Conservation (phyloP, 331 rosid genomes). For the Malus hybrid region DNA sequence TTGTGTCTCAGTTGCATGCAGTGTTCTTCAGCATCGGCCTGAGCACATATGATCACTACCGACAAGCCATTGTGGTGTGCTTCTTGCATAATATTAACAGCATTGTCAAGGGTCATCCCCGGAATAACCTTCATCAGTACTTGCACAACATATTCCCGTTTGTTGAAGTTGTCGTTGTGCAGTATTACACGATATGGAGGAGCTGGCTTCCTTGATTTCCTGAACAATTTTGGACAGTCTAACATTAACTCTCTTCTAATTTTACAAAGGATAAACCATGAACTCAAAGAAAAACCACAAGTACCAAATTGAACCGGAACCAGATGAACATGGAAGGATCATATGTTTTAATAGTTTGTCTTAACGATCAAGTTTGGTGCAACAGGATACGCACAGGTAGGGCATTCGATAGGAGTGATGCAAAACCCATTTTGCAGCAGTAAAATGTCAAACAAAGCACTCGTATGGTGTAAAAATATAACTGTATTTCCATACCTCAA, state of each 20-base stretch:
- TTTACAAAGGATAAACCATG: not conserved
- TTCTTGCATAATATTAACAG: constrained; percentile 92
- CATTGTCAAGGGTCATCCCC: constrained; percentile 80
- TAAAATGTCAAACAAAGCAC: not conserved
- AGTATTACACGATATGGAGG: constrained; percentile 78
- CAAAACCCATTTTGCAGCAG: not conserved
- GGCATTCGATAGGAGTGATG: not conserved
- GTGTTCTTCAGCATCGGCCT: constrained; percentile 91
- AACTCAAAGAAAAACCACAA: not conserved
- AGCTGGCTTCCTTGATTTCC: constrained; percentile 60
- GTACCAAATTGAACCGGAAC: not conserved
- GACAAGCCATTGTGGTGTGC: constrained; percentile 79
- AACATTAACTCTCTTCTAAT: not conserved
- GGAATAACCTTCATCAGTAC: constrained; percentile 97
- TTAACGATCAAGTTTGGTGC: not conserved
- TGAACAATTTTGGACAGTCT: constrained; percentile 14
- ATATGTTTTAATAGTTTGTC: not conserved
- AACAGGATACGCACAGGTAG: not conserved
- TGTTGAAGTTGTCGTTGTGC: constrained; percentile 82
- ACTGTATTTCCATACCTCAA: constrained; percentile 36
- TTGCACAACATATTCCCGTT: constrained; percentile 86
- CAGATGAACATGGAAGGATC: not conserved
- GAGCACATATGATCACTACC: constrained; percentile 75
- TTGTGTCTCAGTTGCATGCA: constrained; percentile 84
- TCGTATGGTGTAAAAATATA: not conserved